Evolutionary conservation across 805 yeast species (phyloP), one percentile per base, ranked within the genome.

Genomic region (Candida rishiriensis): DNA sequence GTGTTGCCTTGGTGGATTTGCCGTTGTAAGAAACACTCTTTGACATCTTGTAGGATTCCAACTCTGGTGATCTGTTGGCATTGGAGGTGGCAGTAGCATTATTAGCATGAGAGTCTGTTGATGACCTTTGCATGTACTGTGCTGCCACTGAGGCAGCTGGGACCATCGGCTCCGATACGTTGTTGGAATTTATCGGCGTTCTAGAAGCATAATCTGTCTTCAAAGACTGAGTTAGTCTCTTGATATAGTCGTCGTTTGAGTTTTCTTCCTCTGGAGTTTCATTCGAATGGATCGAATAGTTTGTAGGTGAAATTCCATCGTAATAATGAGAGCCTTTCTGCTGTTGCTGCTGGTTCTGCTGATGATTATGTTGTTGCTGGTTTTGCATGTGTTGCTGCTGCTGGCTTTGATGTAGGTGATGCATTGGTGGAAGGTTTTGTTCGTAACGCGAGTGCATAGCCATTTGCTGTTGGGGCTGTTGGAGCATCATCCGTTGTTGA

Each of bases 251-350:
- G 10, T 43, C 46, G 35, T 52, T 52, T n/a, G 52, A 49, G 3
- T 44, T 26, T n/a, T 46, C 40, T 13, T 36, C 43, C 1, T 30
- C 21, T 2, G 53, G 49, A 8, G 54, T 44, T 30, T 44, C 56
- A 26, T 38, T 45, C 1, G 63, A 59, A 17, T 47, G 47, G 3
- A 49, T 39, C 0, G 60, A 53, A 37, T 44, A 55, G 31, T 52
- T 54, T 13, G 60, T 53, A 3, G 63, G 61, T 2, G 61, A 52
- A 2, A 57, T 49, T 2, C 51, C 55, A 29, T 54, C 57, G 32
- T 38, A 49, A 13, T 33, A 16, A 14, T 28, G 16, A 14, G n/a
- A 29, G 16, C 16, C 11, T 18, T 40, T 36, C 21, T 14, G 18
- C 14, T 16, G 34, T n/a, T 41, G 39, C 9, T 30, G 4, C 13